Base-by-base conservation (phyloP, 345 rosid species). In the Salix koriyanagi region DNA sequence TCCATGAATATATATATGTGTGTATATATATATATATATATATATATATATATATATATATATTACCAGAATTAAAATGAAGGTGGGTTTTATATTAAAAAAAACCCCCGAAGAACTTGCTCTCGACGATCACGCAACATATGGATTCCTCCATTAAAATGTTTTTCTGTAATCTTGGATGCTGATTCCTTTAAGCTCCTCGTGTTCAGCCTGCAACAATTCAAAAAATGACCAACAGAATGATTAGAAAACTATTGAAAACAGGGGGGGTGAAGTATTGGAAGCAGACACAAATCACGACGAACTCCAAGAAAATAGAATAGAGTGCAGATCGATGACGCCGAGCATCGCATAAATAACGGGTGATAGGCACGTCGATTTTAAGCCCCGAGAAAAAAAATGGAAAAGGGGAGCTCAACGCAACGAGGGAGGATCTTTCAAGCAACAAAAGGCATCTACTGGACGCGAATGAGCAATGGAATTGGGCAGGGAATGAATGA, bases 391-490 rank as follows among this genome's bases (percentile, higher is more conserved):
- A 42, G 46, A 42, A 42, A 41, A 42, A 10, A 10, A 4, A 56
- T 5, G 54, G 11, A 16, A 0, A 0, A 21, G 54, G 46, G 16
- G 75, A 9, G 62, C 19, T 68, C 70, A 69, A 71, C 77, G 64
- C 71, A 73, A 34, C 16, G 2, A 56, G 6, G 41, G 67, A 46
- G 58, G 39, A 23, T 76, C 58, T 25, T 6, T 30, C 28, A 77
- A 36, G 30, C 50, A 54, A 61, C 58, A 34, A 66, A 37, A 42
- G 72, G 65, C 56, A 71, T 71, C 74, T 56, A 72, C 61, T 68
- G 18, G 2, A 72, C 42, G 81, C 44, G 36, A 62, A 81, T 74
- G 50, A 34, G 26, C 25, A 73, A 56, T 26, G 77, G 9, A 44
- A 36, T 67, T 19, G 69, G 69, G 48, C 39, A 37, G 48, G 28